Percentiles rank a stretch among this genome's conserved stretches.
These are phyloP conservation scores for Suillus fuscotomentosus DNA, from an alignment of 768 basidiomycete species.

Conservation along the genomic window DNA sequence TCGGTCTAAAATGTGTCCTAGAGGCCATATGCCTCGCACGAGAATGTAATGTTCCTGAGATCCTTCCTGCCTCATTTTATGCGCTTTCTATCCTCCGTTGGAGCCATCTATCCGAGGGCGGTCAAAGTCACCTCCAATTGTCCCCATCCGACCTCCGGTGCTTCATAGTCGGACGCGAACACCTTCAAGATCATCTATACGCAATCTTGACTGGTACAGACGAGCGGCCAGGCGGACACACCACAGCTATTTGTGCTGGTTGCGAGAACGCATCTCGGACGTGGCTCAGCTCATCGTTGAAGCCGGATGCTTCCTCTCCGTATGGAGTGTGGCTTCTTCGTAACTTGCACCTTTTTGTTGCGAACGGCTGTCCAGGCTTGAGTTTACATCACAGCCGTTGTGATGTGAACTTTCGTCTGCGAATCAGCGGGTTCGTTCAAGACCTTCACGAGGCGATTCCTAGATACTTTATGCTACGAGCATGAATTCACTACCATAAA, in stretches of 20 bases:
- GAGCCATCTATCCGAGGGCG: constrained; percentile 24
- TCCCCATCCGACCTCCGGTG: constrained; percentile 28
- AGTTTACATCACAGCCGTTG: background rate
- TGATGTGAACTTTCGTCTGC: background rate
- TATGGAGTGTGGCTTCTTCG: constrained; percentile 21
- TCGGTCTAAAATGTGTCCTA: constrained; percentile 9
- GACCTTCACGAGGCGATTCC: constrained; percentile 12
- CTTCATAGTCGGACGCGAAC: constrained; percentile 31
- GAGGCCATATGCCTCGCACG: constrained; percentile 36
- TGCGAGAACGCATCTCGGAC: constrained; percentile 9
- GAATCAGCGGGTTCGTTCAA: constrained; percentile 1
- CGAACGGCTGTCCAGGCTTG: background rate
- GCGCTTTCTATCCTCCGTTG: constrained; percentile 34
- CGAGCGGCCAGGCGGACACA: background rate
- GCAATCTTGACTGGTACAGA: constrained; percentile 15
- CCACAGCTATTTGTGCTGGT: background rate
- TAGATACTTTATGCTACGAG: constrained; percentile 17
- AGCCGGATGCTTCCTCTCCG: constrained; percentile 10
- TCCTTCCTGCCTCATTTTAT: constrained; percentile 41
- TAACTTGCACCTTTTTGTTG: constrained; percentile 16
- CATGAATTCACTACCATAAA: background rate
- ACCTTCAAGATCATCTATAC: constrained; percentile 24
- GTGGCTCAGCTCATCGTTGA: constrained; percentile 12
- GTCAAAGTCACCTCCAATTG: constrained; percentile 28
- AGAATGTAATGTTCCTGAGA: constrained; percentile 33